Percentiles rank a stretch among this genome's conserved stretches.
phyloP scores from a whole-genome alignment of 1,139 yeast genomes.

The Sugiyamaella japonica region DNA sequence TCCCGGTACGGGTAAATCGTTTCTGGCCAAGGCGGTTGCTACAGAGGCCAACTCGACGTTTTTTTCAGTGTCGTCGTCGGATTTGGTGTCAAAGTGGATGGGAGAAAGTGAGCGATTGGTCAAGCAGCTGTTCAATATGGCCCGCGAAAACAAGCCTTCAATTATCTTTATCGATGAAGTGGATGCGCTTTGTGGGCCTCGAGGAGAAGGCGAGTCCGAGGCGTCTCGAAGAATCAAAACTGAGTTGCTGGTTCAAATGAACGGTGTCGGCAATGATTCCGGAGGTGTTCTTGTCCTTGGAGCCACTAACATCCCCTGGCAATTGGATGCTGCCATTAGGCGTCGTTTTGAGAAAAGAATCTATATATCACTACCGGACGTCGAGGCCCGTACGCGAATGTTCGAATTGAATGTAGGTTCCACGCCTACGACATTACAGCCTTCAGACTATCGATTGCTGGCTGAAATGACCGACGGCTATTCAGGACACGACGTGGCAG shows the following conservation, averaged over 20 bases:
- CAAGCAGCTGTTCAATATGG: constrained; percentile 96
- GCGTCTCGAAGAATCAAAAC: constrained; percentile 96
- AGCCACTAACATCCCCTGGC: constrained; percentile 99
- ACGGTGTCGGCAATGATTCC: constrained; percentile 96
- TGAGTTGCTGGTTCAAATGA: constrained; percentile 95
- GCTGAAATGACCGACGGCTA: constrained; percentile 97
- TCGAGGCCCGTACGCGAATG: constrained; percentile 88
- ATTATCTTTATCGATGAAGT: constrained; percentile 95
- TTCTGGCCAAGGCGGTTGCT: constrained; percentile 95
- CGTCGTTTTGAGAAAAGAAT: constrained; percentile 95
- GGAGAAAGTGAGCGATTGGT: constrained; percentile 99
- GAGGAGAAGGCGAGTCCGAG: constrained; percentile 98
- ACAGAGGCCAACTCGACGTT: constrained; percentile 98
- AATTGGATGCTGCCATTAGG: constrained; percentile 94
- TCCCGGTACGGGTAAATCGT: constrained; percentile 98
- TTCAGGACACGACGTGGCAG: constrained; percentile 96
- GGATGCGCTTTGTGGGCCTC: constrained; percentile 95
- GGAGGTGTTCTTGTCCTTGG: constrained; percentile 92
- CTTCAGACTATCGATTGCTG: constrained; percentile 70
- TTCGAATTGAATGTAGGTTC: constrained; percentile 90
- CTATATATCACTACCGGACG: constrained; percentile 91
- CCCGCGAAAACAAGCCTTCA: constrained; percentile 95
- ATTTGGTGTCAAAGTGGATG: constrained; percentile 94
- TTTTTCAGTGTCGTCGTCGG: constrained; percentile 96
- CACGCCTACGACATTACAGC: constrained; percentile 76